Percentiles rank a stretch among this genome's conserved stretches.
Evolutionary conservation across 495 filamentous ascomycete species (phyloP).

Genomic region (Letharia columbiana): DNA sequence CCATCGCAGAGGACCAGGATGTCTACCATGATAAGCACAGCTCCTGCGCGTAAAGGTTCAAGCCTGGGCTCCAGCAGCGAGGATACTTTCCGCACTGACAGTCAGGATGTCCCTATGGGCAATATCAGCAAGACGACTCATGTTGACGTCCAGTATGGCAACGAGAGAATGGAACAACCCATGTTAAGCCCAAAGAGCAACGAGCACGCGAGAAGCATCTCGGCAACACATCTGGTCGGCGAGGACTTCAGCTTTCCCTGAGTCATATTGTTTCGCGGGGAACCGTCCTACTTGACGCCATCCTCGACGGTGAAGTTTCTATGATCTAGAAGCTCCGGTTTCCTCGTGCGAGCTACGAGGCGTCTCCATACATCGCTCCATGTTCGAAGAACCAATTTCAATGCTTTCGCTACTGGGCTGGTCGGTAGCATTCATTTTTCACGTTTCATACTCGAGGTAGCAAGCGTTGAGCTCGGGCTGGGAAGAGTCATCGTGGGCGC

Average conservation of each 20-base stretch:
- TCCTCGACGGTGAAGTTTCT: neutral
- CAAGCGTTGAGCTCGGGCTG: neutral
- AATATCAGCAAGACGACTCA: slow-evolving; percentile 16
- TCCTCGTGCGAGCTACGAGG: neutral
- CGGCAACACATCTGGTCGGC: slow-evolving; percentile 8
- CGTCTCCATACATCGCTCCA: neutral
- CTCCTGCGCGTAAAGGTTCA: neutral
- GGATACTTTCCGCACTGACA: slow-evolving; percentile 1
- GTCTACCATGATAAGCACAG: slow-evolving; percentile 5
- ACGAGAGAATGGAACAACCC: neutral
- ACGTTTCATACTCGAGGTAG: neutral
- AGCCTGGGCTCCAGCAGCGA: slow-evolving; percentile 1
- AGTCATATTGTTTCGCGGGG: neutral
- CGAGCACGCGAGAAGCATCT: slow-evolving; percentile 7
- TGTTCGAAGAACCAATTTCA: neutral
- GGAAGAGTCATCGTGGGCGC: neutral
- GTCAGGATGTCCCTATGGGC: slow-evolving; percentile 8
- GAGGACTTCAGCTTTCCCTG: slow-evolving; percentile 6
- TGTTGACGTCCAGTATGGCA: slow-evolving; percentile 10
- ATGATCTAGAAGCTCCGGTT: neutral
- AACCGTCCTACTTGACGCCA: neutral
- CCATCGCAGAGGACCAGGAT: neutral
- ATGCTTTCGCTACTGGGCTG: neutral
- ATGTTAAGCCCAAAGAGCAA: slow-evolving; percentile 5
- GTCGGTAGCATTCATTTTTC: neutral